Base-by-base conservation (phyloP, 116 monocot genomes). In the Papilionanthe hybrid region DNA sequence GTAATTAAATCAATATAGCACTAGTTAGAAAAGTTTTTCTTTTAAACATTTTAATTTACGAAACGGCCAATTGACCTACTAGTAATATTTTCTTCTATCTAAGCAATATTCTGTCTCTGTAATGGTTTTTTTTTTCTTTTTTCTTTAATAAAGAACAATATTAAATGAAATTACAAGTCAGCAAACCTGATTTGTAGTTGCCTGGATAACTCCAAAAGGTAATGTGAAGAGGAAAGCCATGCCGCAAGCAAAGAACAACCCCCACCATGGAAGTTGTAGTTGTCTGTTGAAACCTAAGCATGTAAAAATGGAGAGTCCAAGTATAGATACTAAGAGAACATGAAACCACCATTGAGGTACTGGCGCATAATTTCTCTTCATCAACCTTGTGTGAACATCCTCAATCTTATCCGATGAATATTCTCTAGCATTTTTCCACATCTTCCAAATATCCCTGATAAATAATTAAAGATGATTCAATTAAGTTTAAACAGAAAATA, bases 331-430 rank as follows among this genome's bases (percentile, higher is more conserved):
- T 60, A 89, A 72, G 9, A 89, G 42, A 42, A 72, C 32, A 28
- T 81, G 65, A 42, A 89, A 89, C 89, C 89, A 89, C 86, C 86
- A 89, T 22, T 86, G 86, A 0, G 89, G 86, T 7, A 89, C 89
- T 1, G 78, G 53, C 55, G 83, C 83, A 75, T 89, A 89, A 78
- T 89, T 89, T 11, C 49, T 49, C 78, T 83, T 89, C 89, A 89
- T 89, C 47, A 89, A 49, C 48, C 89, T 89, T 1, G 86, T 83
- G 63, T 89, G 89, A 9, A 89, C 89, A 45, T 88, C 88, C 19
- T 76, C 78, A 1, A 50, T 42, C 30, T 81, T 86, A 23, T 81
- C 29, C n/a, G 72, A 67, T n/a, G 79, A 53, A 44, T 41, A 37
- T 32, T 77, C 55, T 22, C 77, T 43, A 6, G 86, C 75, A 42